Evolutionary conservation across 2,329 filamentous ascomycete species (phyloP), one percentile per base, ranked within the genome.

Genomic region (Achaetomium macrosporum): DNA sequence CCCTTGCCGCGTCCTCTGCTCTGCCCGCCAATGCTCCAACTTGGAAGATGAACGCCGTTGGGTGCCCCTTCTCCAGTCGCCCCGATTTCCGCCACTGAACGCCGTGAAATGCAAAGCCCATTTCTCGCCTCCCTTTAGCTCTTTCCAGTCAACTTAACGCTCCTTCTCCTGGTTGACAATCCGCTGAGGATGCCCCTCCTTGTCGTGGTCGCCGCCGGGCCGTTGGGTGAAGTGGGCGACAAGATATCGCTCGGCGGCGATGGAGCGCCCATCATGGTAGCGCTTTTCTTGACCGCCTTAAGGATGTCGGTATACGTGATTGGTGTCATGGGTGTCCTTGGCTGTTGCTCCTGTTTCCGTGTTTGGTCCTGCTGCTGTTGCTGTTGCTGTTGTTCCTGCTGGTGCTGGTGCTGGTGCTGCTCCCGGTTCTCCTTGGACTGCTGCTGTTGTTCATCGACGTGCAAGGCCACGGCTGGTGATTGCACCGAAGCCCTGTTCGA

Each of bases 251-350:
- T 57, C 41, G 50, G 56, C 17, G 47, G 56, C 19, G 45, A 58
- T 15, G 61, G 57, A 15, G 61, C 59, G 12, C 55, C 52, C 35
- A 64, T 55, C 42, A 65, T 60, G 17, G 64, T 61, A 9, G 69
- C 68, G 54, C 70, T 75, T 63, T 72, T 73, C 63, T 71, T 72
- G 36, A 74, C 70, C 0, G 68, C 65, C 57, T 62, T 67, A 41
- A 78, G 65, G 46, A 78, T 74, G 40, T 78, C 74, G 43, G 74
- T 72, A 63, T 77, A 78, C 7, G 70, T 76, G 30, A 71, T 61
- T n/a, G 75, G 65, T 17, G 64, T 62, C 35, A 61, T 58, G 25
- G 62, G 60, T 41, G 64, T 51, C 25, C 59, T 57, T 58, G 54
- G 65, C 9, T 51, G 59, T 40, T 61, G 61, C 53, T 36, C 57